Evolutionary conservation across 2,329 filamentous ascomycete genomes (phyloP).

Genomic region (Thielaviopsis populi): DNA sequence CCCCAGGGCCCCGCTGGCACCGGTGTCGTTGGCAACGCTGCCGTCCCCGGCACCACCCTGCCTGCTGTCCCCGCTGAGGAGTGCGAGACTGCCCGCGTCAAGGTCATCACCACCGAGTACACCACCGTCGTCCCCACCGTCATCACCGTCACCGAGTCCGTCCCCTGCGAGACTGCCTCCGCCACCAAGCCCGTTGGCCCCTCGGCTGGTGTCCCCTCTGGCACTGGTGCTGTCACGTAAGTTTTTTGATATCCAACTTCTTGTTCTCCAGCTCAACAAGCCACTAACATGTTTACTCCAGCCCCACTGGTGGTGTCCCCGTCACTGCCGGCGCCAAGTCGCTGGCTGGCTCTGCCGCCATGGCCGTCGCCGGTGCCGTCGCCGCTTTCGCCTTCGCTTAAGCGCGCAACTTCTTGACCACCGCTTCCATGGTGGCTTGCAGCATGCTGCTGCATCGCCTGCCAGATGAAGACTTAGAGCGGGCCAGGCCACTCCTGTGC

Average conservation of each 20-base stretch:
- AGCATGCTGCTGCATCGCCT: background rate
- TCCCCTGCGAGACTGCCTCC: constrained; percentile 27
- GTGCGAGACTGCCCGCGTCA: constrained; percentile 28
- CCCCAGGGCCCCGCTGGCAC: constrained; percentile 16
- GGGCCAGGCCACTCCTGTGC: constrained; percentile 16
- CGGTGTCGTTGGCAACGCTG: constrained; percentile 9
- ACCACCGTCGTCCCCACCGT: constrained; percentile 41
- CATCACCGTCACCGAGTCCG: constrained; percentile 29
- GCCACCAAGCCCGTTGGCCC: constrained; percentile 22
- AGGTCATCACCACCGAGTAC: constrained; percentile 40
- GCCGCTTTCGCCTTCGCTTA: constrained; percentile 41
- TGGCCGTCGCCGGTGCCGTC: constrained; percentile 41
- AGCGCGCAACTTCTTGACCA: constrained; percentile 22
- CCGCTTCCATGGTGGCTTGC: background rate
- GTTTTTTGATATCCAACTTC: background rate
- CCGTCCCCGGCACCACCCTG: constrained; percentile 18
- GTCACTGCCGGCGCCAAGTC: constrained; percentile 39
- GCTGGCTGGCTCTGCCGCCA: constrained; percentile 37
- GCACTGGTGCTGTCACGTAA: constrained; percentile 28
- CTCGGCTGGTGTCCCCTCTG: constrained; percentile 27
- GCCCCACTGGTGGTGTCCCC: constrained; percentile 23
- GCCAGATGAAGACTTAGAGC: constrained; percentile 8
- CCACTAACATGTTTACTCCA: constrained; percentile 17
- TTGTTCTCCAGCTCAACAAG: background rate
- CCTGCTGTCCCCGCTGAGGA: constrained; percentile 19